Evolutionary conservation across 208 protist genomes (phyloP).

Genomic region (Crithidia bombi): DNA sequence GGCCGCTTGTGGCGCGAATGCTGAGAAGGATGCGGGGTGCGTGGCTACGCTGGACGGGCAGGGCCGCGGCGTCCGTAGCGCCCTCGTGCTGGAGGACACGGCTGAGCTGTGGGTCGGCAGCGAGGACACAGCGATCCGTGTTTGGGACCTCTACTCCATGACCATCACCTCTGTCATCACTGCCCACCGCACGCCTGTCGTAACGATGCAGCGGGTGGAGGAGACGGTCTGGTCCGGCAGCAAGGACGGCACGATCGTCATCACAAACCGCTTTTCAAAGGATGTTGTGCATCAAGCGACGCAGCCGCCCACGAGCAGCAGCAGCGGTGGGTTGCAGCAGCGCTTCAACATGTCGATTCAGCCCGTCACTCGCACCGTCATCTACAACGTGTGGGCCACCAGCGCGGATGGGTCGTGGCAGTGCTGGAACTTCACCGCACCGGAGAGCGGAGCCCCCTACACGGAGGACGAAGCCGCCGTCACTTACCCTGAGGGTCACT

Average conservation of each 20-base stretch:
- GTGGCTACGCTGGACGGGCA: conserved; percentile 52
- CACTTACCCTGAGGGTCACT: conserved; percentile 10
- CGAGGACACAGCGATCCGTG: conserved; percentile 57
- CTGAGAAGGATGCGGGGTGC: conserved; percentile 46
- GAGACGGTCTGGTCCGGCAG: conserved; percentile 75
- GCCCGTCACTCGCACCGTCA: conserved; percentile 41
- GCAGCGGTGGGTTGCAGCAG: not conserved
- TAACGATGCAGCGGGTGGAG: conserved; percentile 49
- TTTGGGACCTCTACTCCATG: conserved; percentile 59
- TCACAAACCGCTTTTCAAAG: conserved; percentile 53
- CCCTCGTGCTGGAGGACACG: conserved; percentile 41
- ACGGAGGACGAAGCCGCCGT: conserved; percentile 10
- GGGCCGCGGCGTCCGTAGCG: conserved; percentile 39
- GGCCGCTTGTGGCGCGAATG: conserved; percentile 27
- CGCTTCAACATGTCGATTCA: conserved; percentile 43
- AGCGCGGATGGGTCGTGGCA: conserved; percentile 48
- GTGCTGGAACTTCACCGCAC: conserved; percentile 50
- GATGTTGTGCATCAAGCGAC: conserved; percentile 38
- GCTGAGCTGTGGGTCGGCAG: conserved; percentile 70
- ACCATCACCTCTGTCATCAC: conserved; percentile 41
- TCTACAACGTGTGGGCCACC: conserved; percentile 54
- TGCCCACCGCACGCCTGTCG: conserved; percentile 56
- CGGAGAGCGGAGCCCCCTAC: conserved; percentile 19
- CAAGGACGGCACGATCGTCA: conserved; percentile 67
- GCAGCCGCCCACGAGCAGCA: conserved; percentile 38